Conservation (phyloP, 169 alveolate genomes). For the Eimeria praecox region DNA sequence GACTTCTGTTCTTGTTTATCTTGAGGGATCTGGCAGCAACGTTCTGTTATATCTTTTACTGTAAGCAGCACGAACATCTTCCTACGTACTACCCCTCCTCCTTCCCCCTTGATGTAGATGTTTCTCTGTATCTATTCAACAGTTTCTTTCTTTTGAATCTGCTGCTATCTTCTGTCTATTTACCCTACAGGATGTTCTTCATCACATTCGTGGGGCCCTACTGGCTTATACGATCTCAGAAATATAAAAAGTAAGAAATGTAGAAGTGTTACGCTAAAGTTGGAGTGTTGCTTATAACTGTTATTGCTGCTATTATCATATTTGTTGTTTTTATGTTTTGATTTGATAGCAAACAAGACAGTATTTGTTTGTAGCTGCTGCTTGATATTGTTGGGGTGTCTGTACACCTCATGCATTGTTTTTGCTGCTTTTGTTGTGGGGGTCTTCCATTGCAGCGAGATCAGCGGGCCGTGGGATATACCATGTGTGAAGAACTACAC, state of each 20-base stretch:
- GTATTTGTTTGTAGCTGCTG: neutral
- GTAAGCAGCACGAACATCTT: conserved; percentile 2
- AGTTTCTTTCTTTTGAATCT: neutral
- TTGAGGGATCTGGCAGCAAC: conserved; percentile 69
- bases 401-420: neutral
- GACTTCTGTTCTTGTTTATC: conserved; percentile 13
- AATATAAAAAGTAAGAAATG: conserved; percentile 50
- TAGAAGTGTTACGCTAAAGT: neutral
- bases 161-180: neutral
- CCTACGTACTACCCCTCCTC: neutral
- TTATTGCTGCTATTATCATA: neutral
- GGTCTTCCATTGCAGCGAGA: conserved; percentile 48
- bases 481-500: conserved; percentile 66
- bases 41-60: conserved; percentile 35
- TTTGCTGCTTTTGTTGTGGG: neutral
- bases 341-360: neutral
- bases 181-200: conserved; percentile 50
- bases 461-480: conserved; percentile 74
- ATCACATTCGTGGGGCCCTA: conserved; percentile 77
- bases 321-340: neutral
- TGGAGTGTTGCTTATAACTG: no score
- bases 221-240: conserved; percentile 73
- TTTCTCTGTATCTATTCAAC: neutral
- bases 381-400: conserved; percentile 1
- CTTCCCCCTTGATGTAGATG: neutral